Evolutionary conservation across 306 rosid species (phyloP).

Genomic region (Quercus robur): DNA sequence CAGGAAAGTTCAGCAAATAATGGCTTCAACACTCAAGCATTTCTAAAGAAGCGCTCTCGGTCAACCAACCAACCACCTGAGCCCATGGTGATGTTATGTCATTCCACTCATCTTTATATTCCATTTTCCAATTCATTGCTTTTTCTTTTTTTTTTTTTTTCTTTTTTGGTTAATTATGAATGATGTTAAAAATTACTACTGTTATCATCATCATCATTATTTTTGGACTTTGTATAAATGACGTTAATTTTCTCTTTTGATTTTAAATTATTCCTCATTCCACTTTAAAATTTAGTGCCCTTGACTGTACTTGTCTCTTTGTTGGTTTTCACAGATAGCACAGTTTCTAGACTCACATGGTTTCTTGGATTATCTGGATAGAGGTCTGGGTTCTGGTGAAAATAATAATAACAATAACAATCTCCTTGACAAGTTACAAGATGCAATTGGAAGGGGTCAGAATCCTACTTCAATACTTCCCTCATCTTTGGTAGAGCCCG

Average conservation of each 20-base stretch:
- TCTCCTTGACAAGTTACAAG: constrained; percentile 93
- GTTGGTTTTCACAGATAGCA: constrained; percentile 51
- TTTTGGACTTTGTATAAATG: background rate
- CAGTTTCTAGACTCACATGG: constrained; percentile 93
- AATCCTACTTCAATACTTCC: constrained; percentile 88
- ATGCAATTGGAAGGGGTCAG: constrained; percentile 96
- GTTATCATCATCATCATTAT: background rate
- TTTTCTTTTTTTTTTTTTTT: too few species aligned
- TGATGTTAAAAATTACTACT: background rate
- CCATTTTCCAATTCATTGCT: constrained; percentile 7
- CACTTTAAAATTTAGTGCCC: constrained; percentile 1
- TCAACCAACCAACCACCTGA: constrained; percentile 83
- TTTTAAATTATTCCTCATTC: constrained; percentile 5
- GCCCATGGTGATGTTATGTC: constrained; percentile 70
- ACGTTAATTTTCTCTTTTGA: constrained; percentile 15
- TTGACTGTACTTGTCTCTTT: constrained; percentile 21
- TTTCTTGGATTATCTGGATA: constrained; percentile 89
- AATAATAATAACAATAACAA: constrained; percentile 68
- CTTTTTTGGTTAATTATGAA: background rate
- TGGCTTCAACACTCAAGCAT: constrained; percentile 85
- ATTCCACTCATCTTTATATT: constrained; percentile 24
- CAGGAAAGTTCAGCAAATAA: constrained; percentile 81
- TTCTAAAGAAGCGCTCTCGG: constrained; percentile 86
- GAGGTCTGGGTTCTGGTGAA: constrained; percentile 81
- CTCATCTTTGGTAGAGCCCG: constrained; percentile 64